phyloP scores from a whole-genome alignment of 164 flowering plant species.

The Tetracentron sinense region DNA sequence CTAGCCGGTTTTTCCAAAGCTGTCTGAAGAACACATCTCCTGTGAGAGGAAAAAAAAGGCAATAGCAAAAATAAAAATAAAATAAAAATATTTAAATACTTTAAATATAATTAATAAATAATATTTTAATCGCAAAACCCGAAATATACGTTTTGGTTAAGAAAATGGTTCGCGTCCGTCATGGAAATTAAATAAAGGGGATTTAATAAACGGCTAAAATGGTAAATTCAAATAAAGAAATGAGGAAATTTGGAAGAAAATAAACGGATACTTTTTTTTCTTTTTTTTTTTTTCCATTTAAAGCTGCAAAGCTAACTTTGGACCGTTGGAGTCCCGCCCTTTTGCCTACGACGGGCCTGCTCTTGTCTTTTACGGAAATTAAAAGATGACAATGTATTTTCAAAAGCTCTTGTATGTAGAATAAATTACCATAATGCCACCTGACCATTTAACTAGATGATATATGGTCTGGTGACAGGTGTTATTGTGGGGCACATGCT shows the following conservation, averaged over 20 bases:
- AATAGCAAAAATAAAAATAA: too few relatives aligned
- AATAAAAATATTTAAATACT: too few relatives aligned
- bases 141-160: background rate
- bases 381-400: slow-evolving; percentile 4
- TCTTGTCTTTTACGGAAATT: slow-evolving; percentile 39
- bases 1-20: background rate
- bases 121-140: background rate
- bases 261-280: slow-evolving; percentile 2
- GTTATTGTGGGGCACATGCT: too few relatives aligned
- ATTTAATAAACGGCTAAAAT: background rate
- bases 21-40: background rate
- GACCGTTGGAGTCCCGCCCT: slow-evolving; percentile 22
- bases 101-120: too few relatives aligned
- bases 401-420: too few relatives aligned
- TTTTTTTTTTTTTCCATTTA: slow-evolving; percentile 7
- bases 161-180: slow-evolving; percentile 47
- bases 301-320: slow-evolving; percentile 35
- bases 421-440: too few relatives aligned
- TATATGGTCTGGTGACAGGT: too few relatives aligned
- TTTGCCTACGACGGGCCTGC: slow-evolving; percentile 56
- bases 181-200: slow-evolving; percentile 4
- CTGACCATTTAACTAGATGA: too few relatives aligned
- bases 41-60: background rate
- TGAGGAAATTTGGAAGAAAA: background rate
- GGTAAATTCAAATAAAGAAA: slow-evolving; percentile 2